Evolutionary conservation across 345 rosid genomes (phyloP), one percentile per base, ranked within the genome.

Genomic region (Aurinia saxatilis): DNA sequence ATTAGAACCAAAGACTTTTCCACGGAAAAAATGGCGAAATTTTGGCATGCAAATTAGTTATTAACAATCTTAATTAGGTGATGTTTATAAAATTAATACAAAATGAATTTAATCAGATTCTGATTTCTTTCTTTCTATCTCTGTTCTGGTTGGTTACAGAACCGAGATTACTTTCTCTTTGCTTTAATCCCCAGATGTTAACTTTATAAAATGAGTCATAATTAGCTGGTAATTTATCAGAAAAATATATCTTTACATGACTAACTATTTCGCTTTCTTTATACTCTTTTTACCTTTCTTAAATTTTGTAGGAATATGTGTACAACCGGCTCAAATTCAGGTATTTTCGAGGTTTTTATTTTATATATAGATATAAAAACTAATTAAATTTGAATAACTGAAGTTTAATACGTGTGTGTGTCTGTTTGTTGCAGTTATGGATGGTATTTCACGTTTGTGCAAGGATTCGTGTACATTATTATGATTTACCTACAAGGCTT

Each of bases 251-350:
- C n/a, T n/a, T n/a, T 35, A 16, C 48, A 57, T 47, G 8, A 41
- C 39, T 9, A 19, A 7, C 35, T 27, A 7, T 47, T 27, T 49
- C 7, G 17, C n/a, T 17, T 33, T 7, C 38, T 46, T 23, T 13
- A n/a, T n/a, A n/a, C n/a, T 11, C 34, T 61, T 59, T 0, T 14
- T 11, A 1, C 2, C 31, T 0, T 31, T 38, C 7, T 31, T 8
- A 30, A 21, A 9, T 8, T 41, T 57, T 50, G 44, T 81, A 91
- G 96, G 98, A 91, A 78, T 91, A 91, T 54, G 98, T 88, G 46
- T 91, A 91, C 70, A 91, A 86, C 67, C 83, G 96, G 71, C 96
- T 91, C 53, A 80, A 86, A 60, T 91, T 91, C 84, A 88, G 96
- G 98, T 91, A 59, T 9, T 33, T 34, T 2, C 12, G 4, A n/a